Base-by-base conservation (phyloP, 805 yeast genomes). In the Brettanomyces nanus region DNA sequence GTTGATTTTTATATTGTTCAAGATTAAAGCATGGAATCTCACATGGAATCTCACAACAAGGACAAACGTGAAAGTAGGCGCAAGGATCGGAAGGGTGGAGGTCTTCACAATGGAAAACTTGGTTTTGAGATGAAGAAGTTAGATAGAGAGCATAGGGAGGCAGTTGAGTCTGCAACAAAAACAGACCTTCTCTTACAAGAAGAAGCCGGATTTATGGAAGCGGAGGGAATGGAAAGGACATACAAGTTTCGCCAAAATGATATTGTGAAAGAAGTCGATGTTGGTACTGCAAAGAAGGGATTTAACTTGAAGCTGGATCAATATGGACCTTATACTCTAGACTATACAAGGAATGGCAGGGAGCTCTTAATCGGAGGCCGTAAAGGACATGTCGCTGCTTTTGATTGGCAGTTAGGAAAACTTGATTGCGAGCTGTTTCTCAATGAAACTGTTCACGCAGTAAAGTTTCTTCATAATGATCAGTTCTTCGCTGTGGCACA, bases 401-500 rank as follows among this genome's bases (percentile, higher is more conserved):
- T 92, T 68, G 96, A 92, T 63, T 92, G 98, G 97, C 76, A 94
- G 55, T 75, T 77, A 28, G 97, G 97, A 11, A 68, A 66, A 28
- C 62, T 90, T 25, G 80, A 77, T 44, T 78, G 94, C 31, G 99
- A 92, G 58, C 59, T 92, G 38, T 76, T 85, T 53, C 65, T 92
- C 18, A 80, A 82, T 52, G 99, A 92, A 62, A 86, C 97, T 0
- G 85, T 89, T 9, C 75, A 85, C 52, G 92, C 89, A 2, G 96
- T 89, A 19, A 84, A 87, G 53, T 87, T 83, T 62, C 66, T 92
- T 44, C 97, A 90, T 53, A 87, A 82, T 54, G 94, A 89, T 54
- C 96, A 87, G 60, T 87, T 68, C 60, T 87, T 85, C 64, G 99
- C 99, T 0, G 95, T 80, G 14, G 97, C 99, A 2, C 99, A 92